These are phyloP conservation scores for Mortierella sp. DNA, from an alignment of 371 early-diverging fungal genomes.

Conservation along the genomic window DNA sequence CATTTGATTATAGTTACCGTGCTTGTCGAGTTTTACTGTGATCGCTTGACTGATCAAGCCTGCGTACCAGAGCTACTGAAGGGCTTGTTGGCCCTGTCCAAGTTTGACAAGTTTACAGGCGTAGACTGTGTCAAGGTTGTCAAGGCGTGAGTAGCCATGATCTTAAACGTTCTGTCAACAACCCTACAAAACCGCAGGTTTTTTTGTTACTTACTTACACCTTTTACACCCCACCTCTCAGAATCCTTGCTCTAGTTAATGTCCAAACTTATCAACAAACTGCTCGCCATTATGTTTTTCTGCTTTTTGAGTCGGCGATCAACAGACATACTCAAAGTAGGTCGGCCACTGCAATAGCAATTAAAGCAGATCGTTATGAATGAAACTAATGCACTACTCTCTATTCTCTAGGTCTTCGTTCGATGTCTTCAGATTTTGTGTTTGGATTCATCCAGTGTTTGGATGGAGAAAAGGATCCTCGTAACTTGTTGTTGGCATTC, in stretches of 20 bases:
- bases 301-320: constrained; percentile 62
- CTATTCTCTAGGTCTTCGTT: constrained; percentile 35
- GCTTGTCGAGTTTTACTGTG: constrained; percentile 83
- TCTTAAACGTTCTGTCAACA: background rate
- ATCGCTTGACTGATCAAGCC: constrained; percentile 78
- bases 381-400: background rate
- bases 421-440: constrained; percentile 77
- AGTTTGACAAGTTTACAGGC: constrained; percentile 69
- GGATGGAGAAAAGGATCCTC: constrained; percentile 99
- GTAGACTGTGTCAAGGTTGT: constrained; percentile 68
- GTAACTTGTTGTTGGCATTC: constrained; percentile 92
- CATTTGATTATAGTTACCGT: constrained; percentile 63
- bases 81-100: constrained; percentile 73
- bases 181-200: background rate
- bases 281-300: constrained; percentile 64
- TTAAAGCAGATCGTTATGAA: background rate
- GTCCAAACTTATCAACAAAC: constrained; percentile 74
- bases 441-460: constrained; percentile 87
- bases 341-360: background rate
- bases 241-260: constrained; percentile 68
- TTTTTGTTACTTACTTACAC: no score
- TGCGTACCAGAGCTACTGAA: constrained; percentile 79
- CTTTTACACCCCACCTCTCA: constrained; percentile 5
- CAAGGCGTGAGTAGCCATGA: constrained; percentile 61
- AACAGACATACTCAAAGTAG: constrained; percentile 38